phyloP scores from a whole-genome alignment of 2,329 filamentous ascomycete species.

The Alternaria solani region DNA sequence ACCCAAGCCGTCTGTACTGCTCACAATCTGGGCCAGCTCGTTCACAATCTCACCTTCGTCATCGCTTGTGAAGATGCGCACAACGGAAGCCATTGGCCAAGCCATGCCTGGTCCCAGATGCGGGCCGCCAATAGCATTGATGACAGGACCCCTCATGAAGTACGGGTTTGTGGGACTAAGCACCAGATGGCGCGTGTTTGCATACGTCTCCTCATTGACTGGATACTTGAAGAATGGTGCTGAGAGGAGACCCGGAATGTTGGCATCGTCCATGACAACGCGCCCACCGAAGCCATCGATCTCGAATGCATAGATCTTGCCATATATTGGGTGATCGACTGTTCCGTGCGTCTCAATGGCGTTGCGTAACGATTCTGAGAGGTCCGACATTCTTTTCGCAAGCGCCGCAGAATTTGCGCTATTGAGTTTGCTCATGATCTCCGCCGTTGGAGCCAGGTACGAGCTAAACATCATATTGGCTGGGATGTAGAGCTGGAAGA shows the following conservation, averaged over 20 bases:
- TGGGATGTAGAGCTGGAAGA: conserved; percentile 60
- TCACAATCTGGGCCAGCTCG: conserved; percentile 56
- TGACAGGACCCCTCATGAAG: conserved; percentile 59
- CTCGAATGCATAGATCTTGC: conserved; percentile 59
- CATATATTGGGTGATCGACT: conserved; percentile 47
- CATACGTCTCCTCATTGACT: conserved; percentile 54
- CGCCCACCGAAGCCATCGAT: conserved; percentile 56
- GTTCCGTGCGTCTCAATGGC: conserved; percentile 58
- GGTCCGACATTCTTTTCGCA: conserved; percentile 63
- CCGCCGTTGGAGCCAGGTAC: conserved; percentile 64
- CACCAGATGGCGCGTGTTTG: conserved; percentile 56
- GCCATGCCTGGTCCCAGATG: conserved; percentile 57
- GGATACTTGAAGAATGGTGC: conserved; percentile 70
- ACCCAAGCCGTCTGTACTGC: conserved; percentile 58
- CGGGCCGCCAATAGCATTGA: conserved; percentile 59
- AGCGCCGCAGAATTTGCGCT: conserved; percentile 57
- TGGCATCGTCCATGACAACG: conserved; percentile 76
- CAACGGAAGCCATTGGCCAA: conserved; percentile 63
- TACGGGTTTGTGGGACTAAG: conserved; percentile 59
- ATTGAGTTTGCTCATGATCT: conserved; percentile 62
- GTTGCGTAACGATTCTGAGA: conserved; percentile 58
- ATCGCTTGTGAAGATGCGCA: conserved; percentile 59
- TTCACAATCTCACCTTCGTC: conserved; percentile 58
- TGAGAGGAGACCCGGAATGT: conserved; percentile 72
- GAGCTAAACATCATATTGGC: conserved; percentile 76